Evolutionary conservation across 768 basidiomycete species (phyloP).

Genomic region (Dacryopinax spathularia): DNA sequence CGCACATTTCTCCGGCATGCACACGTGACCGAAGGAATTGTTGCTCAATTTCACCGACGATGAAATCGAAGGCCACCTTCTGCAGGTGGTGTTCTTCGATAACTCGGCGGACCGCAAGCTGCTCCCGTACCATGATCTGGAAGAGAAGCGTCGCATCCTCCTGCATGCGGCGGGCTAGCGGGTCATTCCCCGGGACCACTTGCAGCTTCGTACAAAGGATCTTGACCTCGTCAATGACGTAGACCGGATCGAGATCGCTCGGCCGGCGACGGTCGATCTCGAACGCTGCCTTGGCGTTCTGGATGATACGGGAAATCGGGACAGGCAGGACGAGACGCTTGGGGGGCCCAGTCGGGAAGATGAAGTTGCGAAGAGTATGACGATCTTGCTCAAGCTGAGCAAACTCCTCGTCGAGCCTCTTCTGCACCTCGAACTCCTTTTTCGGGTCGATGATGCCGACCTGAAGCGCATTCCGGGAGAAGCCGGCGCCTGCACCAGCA

Average conservation of each 20-base stretch:
- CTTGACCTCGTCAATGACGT: constrained; percentile 68
- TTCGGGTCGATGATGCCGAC: constrained; percentile 62
- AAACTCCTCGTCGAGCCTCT: constrained; percentile 68
- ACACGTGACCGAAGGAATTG: constrained; percentile 89
- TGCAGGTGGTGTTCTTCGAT: constrained; percentile 80
- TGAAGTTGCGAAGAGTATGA: constrained; percentile 57
- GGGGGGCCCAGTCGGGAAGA: constrained; percentile 66
- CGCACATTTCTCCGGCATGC: constrained; percentile 98
- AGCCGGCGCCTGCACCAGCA: constrained; percentile 56
- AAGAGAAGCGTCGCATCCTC: constrained; percentile 81
- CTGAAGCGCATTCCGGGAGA: constrained; percentile 65
- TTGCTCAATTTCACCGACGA: constrained; percentile 84
- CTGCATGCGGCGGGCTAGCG: constrained; percentile 62
- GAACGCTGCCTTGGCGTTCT: constrained; percentile 93
- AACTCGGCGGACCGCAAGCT: constrained; percentile 73
- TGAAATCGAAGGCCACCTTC: constrained; percentile 94
- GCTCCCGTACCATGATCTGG: constrained; percentile 83
- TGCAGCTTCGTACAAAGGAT: constrained; percentile 63
- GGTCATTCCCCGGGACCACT: constrained; percentile 77
- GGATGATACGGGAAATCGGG: constrained; percentile 87
- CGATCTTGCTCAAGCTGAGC: constrained; percentile 56
- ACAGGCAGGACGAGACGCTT: constrained; percentile 75
- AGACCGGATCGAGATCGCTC: constrained; percentile 75
- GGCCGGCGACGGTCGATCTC: constrained; percentile 90
- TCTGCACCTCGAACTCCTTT: constrained; percentile 67